Base-by-base conservation (phyloP, 192 early-diverging fungal genomes). In the Coemansia aciculifera region DNA sequence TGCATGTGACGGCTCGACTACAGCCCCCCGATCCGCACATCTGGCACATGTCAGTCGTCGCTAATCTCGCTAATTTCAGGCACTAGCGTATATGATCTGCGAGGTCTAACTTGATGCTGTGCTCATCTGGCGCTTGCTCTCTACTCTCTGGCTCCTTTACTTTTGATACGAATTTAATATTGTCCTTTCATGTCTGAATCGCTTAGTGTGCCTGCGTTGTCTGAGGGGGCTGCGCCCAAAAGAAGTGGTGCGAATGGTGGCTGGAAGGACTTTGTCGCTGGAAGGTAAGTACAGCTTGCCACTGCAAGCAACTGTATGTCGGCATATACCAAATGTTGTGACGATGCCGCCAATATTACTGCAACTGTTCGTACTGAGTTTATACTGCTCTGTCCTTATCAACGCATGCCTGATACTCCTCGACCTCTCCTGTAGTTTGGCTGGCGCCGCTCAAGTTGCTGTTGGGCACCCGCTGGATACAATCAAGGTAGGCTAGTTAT, bases 381-480 rank as follows among this genome's bases (percentile, higher is more conserved):
- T 11, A 52, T 29, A 29, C 0, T 21, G 34, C 59, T 27, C 19
- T 10, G 13, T 8, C 52, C 9, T 34, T 40, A 9, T 2, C 23
- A 48, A 56, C 3, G 12, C 31, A 10, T 51, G 27, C 24, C 21
- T 23, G 13, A 10, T 37, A 38, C 34, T 36, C 34, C 44, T 48
- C 44, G 44, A 19, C 51, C 32, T 27, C 39, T 11, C 59, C 15
- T 59, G 21, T 73, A 89, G 88, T 37, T 63, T 89, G 51, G 90
- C 85, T n/a, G 90, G 90, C 17, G 86, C 88, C 59, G 86, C 86
- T 7, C 86, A 91, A 51, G 89, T 89, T 2, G 71, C 75, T 13
- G 77, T 87, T 3, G 92, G 94, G 0, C 94, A 95, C 60, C 94
- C 94, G 17, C 85, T 95, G 63, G 94, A 95, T 62, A 94, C 92